These are phyloP conservation scores for Cenchrus americanus DNA, from an alignment of 176 grass and related monocot genomes.

Conservation along the genomic window DNA sequence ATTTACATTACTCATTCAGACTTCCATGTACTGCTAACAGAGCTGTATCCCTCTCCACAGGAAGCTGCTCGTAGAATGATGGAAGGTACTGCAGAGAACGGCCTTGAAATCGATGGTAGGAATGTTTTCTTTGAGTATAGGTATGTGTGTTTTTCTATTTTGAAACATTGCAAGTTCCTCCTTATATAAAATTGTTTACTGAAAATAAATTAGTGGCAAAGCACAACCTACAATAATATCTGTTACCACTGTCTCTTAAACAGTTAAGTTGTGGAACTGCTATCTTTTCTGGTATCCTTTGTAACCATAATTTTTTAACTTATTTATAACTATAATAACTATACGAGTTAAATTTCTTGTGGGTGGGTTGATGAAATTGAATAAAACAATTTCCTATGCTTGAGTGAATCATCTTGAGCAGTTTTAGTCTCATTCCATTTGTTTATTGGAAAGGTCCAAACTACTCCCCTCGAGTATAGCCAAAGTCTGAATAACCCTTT, in stretches of 20 bases:
- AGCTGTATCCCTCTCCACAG: conserved; percentile 46
- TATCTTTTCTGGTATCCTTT: background rate
- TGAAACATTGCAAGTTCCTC: too few relatives aligned
- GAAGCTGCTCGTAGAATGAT: conserved; percentile 93
- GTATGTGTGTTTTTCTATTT: conserved; percentile 45
- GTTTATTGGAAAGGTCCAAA: background rate
- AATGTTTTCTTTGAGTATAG: conserved; percentile 90
- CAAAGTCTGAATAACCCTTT: too few relatives aligned
- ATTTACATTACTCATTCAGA: conserved; percentile 16
- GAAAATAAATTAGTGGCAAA: background rate
- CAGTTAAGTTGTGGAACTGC: background rate
- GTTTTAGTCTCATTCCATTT: too few relatives aligned
- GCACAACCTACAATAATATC: background rate
- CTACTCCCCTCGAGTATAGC: too few relatives aligned
- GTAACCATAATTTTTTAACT: background rate
- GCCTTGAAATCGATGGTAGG: conserved; percentile 80
- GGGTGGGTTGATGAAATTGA: background rate
- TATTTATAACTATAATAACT: background rate
- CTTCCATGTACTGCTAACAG: conserved; percentile 38
- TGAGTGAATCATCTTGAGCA: background rate
- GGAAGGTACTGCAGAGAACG: conserved; percentile 71
- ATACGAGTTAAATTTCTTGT: background rate
- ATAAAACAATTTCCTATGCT: background rate
- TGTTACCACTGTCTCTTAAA: background rate
- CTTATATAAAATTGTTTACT: too few relatives aligned